These are phyloP conservation scores for Sporisorium graminicola DNA, from an alignment of 1,284 basidiomycete species.

Conservation along the genomic window DNA sequence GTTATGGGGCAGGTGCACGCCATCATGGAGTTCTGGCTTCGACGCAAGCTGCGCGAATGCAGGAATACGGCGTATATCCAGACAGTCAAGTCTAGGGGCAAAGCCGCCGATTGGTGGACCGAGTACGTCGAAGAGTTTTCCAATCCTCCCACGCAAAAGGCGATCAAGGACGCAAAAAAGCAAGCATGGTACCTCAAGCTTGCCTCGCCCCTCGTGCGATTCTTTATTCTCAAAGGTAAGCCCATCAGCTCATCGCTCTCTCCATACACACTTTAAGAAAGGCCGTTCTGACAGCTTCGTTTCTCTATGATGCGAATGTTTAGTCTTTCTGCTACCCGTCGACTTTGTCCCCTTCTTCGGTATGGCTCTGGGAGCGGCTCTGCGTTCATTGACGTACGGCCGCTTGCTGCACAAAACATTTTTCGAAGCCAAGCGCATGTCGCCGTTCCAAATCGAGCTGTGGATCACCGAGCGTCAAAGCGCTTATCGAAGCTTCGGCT, in stretches of 20 bases:
- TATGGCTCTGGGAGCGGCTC: slow-evolving; percentile 44
- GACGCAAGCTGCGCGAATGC: slow-evolving; percentile 52
- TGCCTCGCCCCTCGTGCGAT: slow-evolving; percentile 51
- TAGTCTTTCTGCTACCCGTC: slow-evolving; percentile 59
- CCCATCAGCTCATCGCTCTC: not conserved
- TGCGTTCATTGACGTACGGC: slow-evolving; percentile 56
- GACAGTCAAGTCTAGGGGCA: slow-evolving; percentile 64
- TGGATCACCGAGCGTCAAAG: slow-evolving; percentile 65
- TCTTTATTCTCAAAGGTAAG: slow-evolving; percentile 57
- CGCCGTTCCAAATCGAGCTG: slow-evolving; percentile 58
- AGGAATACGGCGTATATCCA: slow-evolving; percentile 59
- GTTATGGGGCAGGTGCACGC: slow-evolving; percentile 63
- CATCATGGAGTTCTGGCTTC: slow-evolving; percentile 65
- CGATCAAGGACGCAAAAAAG: slow-evolving; percentile 57
- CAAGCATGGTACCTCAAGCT: slow-evolving; percentile 56
- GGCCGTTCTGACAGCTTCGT: not conserved
- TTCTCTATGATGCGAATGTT: not conserved
- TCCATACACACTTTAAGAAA: no score
- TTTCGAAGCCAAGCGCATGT: slow-evolving; percentile 67
- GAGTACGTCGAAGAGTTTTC: slow-evolving; percentile 66
- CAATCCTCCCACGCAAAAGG: slow-evolving; percentile 61
- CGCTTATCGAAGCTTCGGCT: slow-evolving; percentile 63
- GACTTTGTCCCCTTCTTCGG: slow-evolving; percentile 66
- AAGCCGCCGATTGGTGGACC: slow-evolving; percentile 65
- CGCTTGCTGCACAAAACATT: slow-evolving; percentile 50